A percentile compares a stretch with the other conserved stretches of the same genome.
These are phyloP conservation scores for Ramalina intermedia DNA, from an alignment of 495 filamentous ascomycete species.

Conservation along the genomic window DNA sequence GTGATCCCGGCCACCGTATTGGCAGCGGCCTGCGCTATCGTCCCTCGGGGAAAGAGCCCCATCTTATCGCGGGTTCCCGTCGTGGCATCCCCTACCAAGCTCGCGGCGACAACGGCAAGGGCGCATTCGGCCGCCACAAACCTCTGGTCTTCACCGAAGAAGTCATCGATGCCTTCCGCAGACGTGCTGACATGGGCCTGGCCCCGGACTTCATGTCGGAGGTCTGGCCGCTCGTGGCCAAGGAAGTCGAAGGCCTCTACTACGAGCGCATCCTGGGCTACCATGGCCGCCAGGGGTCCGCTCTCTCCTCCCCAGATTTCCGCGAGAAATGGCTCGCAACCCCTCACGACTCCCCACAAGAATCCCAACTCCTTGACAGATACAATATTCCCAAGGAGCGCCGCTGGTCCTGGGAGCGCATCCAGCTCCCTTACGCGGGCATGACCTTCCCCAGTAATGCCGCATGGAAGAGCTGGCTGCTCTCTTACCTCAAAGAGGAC, in stretches of 20 bases:
- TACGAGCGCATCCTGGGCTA: conserved; percentile 10
- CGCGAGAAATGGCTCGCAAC: conserved; percentile 3
- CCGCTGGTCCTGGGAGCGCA: conserved; percentile 9
- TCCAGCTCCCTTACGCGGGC: background rate
- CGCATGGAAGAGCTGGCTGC: conserved; percentile 5
- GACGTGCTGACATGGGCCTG: conserved; percentile 4
- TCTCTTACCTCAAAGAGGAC: conserved; percentile 1
- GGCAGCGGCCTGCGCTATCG: background rate
- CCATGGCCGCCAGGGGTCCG: conserved; percentile 1
- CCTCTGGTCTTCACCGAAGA: conserved; percentile 11
- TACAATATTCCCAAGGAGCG: conserved; percentile 1
- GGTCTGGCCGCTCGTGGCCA: conserved; percentile 12
- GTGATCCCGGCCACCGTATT: background rate
- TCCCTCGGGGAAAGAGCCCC: conserved; percentile 14
- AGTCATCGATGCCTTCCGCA: conserved; percentile 9
- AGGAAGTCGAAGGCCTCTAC: conserved; percentile 14
- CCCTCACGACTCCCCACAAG: conserved; percentile 5
- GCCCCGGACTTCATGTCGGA: conserved; percentile 11
- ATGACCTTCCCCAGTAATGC: background rate
- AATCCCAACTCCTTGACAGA: conserved; percentile 6
- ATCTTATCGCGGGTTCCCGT: conserved; percentile 12
- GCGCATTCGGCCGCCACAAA: conserved; percentile 9
- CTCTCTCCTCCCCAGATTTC: background rate
- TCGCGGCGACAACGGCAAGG: conserved; percentile 13
- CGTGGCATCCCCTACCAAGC: conserved; percentile 15